Percentiles rank a stretch among this genome's conserved stretches.
Evolutionary conservation across 2,329 filamentous ascomycete genomes (phyloP).

Genomic region (Fusarium verrucosum): DNA sequence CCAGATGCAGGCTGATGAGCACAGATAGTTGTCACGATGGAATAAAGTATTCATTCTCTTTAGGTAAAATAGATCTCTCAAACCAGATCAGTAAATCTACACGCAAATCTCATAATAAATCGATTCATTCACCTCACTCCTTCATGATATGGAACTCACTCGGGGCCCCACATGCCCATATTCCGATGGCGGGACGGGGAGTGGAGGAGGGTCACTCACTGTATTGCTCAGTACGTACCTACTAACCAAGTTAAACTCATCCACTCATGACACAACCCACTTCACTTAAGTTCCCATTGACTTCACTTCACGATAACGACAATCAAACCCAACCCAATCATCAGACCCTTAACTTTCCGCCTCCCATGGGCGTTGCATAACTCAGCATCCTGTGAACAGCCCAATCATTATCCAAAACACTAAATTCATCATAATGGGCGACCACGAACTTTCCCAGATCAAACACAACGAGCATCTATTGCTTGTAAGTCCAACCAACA

Average conservation of each 20-base stretch:
- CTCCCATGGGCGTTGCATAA: not conserved
- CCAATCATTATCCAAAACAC: not conserved
- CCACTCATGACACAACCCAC: conserved; percentile 25
- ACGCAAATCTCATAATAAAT: not conserved
- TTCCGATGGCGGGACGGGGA: conserved; percentile 18
- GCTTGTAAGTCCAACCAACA: conserved; percentile 60
- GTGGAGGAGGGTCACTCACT: not conserved
- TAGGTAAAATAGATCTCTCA: not conserved
- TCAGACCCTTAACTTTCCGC: conserved; percentile 6
- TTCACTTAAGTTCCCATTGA: conserved; percentile 5
- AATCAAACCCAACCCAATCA: conserved; percentile 24
- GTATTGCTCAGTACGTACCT: conserved; percentile 31
- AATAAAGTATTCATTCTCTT: no score
- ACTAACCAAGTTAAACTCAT: no score
- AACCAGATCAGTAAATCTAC: no score
- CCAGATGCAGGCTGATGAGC: conserved; percentile 1
- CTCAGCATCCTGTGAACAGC: not conserved
- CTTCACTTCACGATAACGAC: conserved; percentile 38
- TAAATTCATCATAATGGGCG: conserved; percentile 59
- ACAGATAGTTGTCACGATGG: no score
- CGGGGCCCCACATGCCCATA: conserved; percentile 26
- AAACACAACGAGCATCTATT: conserved; percentile 80
- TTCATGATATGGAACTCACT: conserved; percentile 7
- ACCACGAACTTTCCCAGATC: conserved; percentile 71
- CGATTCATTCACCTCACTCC: not conserved